A percentile compares a stretch with the other conserved stretches of the same genome.
phyloP scores from a whole-genome alignment of 148 eudicot species.

The Mesembryanthemum crystallinum region DNA sequence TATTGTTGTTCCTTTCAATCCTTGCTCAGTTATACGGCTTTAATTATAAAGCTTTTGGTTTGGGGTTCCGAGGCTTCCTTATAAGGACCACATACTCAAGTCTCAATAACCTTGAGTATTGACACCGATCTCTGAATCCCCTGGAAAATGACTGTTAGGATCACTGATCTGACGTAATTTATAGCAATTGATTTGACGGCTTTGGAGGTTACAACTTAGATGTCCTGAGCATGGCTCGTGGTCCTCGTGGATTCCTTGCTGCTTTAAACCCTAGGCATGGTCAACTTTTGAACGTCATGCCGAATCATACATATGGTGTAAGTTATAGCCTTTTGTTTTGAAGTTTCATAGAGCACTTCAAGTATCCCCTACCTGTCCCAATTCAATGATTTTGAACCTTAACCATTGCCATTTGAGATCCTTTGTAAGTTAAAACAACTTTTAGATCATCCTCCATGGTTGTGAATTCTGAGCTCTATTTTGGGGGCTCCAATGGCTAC shows the following conservation, averaged over 20 bases:
- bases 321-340: not conserved
- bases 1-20: not conserved
- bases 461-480: not conserved
- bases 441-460: not conserved
- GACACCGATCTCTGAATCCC: not conserved
- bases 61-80: not conserved
- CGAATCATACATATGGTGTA: not conserved
- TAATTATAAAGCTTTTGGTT: not conserved
- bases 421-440: not conserved
- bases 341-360: not conserved
- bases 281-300: not conserved
- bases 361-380: not conserved
- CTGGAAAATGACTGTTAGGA: not conserved
- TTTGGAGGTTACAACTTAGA: too few relatives aligned
- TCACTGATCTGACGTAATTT: not conserved
- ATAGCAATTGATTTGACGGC: too few relatives aligned
- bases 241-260: too few relatives aligned
- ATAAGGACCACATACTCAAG: too few relatives aligned
- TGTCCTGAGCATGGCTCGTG: too few relatives aligned
- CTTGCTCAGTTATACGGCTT: not conserved
- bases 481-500: not conserved
- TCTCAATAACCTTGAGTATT: not conserved
- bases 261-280: not conserved
- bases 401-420: not conserved
- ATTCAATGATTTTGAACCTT: not conserved